Percentiles rank a stretch among this genome's conserved stretches.
Evolutionary conservation across 257 asterid genomes (phyloP).

Genomic region (Ligustrum vulgare): DNA sequence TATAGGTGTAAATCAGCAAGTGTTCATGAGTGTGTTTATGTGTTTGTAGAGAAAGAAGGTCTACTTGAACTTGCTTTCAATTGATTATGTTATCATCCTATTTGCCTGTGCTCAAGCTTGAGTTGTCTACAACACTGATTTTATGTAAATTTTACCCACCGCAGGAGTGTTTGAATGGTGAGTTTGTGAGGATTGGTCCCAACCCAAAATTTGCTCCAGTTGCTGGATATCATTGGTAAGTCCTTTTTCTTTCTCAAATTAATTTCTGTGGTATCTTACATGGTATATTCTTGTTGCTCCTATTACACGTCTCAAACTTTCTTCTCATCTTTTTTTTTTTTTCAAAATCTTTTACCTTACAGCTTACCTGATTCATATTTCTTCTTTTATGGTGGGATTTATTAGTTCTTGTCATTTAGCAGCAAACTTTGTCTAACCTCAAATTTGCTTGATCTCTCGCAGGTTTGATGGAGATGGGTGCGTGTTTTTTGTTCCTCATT

Average conservation of each 20-base stretch:
- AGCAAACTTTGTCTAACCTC: slow-evolving; percentile 21
- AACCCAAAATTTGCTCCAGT: slow-evolving; percentile 91
- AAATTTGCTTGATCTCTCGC: slow-evolving; percentile 37
- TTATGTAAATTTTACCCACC: slow-evolving; percentile 11
- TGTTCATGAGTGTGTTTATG: neutral
- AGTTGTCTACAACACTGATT: slow-evolving; percentile 11
- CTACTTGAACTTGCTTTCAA: neutral
- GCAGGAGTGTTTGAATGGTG: slow-evolving; percentile 96
- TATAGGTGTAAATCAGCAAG: neutral
- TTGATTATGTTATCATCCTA: neutral
- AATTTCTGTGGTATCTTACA: neutral
- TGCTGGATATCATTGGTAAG: slow-evolving; percentile 96
- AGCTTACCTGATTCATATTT: neutral
- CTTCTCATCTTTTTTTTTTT: neutral
- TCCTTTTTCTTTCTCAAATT: slow-evolving; percentile 10
- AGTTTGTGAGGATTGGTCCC: slow-evolving; percentile 94
- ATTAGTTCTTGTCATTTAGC: slow-evolving; percentile 13
- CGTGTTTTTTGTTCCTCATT: slow-evolving; percentile 35
- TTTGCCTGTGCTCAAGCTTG: neutral
- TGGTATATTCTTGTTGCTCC: neutral
- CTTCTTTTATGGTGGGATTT: neutral
- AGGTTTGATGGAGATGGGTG: slow-evolving; percentile 99
- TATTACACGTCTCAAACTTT: neutral
- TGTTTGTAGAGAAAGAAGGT: neutral
- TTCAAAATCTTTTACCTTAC: neutral